Evolutionary conservation across 768 basidiomycete species (phyloP).

Genomic region (Mycena venus): DNA sequence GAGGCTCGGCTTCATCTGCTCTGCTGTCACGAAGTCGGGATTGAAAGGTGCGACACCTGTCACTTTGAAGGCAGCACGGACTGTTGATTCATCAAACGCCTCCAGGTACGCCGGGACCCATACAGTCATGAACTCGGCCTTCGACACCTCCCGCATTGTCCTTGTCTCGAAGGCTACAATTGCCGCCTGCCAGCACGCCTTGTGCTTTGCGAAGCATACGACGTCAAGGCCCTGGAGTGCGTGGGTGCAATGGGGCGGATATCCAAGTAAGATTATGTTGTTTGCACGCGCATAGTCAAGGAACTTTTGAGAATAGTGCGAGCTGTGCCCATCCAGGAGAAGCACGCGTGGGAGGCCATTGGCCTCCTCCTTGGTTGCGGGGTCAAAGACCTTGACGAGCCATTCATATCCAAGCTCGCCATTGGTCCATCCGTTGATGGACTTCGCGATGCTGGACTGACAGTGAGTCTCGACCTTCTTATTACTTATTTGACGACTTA

Average conservation of each 20-base stretch:
- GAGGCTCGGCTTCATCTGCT: slow-evolving; percentile 45
- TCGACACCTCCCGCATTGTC: slow-evolving; percentile 32
- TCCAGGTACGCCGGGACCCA: slow-evolving; percentile 41
- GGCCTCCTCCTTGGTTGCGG: slow-evolving; percentile 40
- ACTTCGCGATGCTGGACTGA: slow-evolving; percentile 36
- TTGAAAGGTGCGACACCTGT: slow-evolving; percentile 48
- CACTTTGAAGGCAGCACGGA: slow-evolving; percentile 45
- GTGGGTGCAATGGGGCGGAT: slow-evolving; percentile 46
- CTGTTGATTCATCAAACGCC: slow-evolving; percentile 46
- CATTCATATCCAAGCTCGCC: slow-evolving; percentile 33
- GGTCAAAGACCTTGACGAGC: slow-evolving; percentile 44
- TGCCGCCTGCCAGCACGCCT: slow-evolving; percentile 31
- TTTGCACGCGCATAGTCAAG: slow-evolving; percentile 37
- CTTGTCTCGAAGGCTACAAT: slow-evolving; percentile 29
- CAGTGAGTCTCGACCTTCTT: not conserved
- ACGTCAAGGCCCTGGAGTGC: slow-evolving; percentile 49
- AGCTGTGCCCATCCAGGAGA: slow-evolving; percentile 48
- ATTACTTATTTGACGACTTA: slow-evolving; percentile 27
- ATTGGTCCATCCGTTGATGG: slow-evolving; percentile 47
- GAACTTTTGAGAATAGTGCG: slow-evolving; percentile 40
- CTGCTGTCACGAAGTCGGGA: slow-evolving; percentile 38
- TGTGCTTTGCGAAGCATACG: slow-evolving; percentile 36
- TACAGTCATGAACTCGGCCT: slow-evolving; percentile 43
- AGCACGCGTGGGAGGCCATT: slow-evolving; percentile 37
- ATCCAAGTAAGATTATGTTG: slow-evolving; percentile 47